Conservation (phyloP, 192 early-diverging fungal species). For the Coemansia sp. region DNA sequence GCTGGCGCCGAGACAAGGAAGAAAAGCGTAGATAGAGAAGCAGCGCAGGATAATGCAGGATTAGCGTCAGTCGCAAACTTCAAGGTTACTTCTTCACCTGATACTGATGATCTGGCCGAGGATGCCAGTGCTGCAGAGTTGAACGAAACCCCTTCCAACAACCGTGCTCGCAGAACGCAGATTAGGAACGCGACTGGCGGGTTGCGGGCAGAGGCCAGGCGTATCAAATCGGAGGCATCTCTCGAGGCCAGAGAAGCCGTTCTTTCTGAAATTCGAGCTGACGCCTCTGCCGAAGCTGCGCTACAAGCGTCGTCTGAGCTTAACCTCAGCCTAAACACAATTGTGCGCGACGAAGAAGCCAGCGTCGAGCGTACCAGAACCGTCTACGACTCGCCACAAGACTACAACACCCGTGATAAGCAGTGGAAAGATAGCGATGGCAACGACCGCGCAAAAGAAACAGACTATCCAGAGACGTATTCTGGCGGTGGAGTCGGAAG, state of each 20-base stretch:
- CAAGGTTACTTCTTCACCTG: not conserved
- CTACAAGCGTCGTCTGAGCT: slow-evolving; percentile 42
- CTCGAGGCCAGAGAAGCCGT: slow-evolving; percentile 41
- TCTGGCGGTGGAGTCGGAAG: slow-evolving; percentile 6
- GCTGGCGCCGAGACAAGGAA: not conserved
- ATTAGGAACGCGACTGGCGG: not conserved
- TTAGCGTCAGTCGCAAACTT: slow-evolving; percentile 4
- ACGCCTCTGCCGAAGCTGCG: slow-evolving; percentile 46
- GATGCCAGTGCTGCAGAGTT: not conserved
- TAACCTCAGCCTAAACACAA: slow-evolving; percentile 19
- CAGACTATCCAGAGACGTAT: slow-evolving; percentile 1
- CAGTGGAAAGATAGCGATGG: not conserved
- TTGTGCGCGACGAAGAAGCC: slow-evolving; percentile 39
- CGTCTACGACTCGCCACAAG: slow-evolving; percentile 7
- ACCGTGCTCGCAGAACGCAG: slow-evolving; percentile 20
- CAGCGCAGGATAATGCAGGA: not conserved
- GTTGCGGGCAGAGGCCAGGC: slow-evolving; percentile 31
- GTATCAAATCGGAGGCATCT: slow-evolving; percentile 32
- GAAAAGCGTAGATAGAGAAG: slow-evolving; percentile 3
- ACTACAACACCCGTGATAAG: slow-evolving; percentile 11
- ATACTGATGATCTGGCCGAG: slow-evolving; percentile 1
- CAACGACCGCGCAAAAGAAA: not conserved
- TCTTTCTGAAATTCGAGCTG: slow-evolving; percentile 38
- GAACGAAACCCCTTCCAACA: slow-evolving; percentile 4
- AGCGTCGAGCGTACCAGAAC: slow-evolving; percentile 7